These are phyloP conservation scores for Isabelozyma rhagii DNA, from an alignment of 805 yeast species.

Conservation along the genomic window DNA sequence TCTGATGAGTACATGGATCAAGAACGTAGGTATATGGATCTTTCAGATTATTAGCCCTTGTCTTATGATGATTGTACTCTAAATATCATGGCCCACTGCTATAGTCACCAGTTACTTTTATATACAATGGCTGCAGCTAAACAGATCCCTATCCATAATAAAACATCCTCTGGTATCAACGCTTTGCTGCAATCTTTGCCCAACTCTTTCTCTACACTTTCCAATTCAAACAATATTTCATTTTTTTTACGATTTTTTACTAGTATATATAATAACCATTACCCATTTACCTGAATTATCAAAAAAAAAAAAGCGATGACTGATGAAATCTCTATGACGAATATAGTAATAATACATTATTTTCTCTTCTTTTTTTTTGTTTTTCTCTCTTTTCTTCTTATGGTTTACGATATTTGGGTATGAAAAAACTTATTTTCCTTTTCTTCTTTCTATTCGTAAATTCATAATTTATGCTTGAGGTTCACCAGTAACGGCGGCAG, in stretches of 20 bases:
- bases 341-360: background rate
- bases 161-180: too few relatives aligned
- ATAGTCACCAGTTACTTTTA: too few relatives aligned
- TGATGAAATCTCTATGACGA: background rate
- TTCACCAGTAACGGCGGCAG: constrained; percentile 14
- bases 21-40: too few relatives aligned
- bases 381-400: constrained; percentile 4
- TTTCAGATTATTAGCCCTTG: too few relatives aligned
- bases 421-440: constrained; percentile 23
- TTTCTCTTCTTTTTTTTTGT: constrained; percentile 1
- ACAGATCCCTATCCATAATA: too few relatives aligned
- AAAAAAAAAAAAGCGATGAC: background rate
- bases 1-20: too few relatives aligned
- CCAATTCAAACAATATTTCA: constrained; percentile 8
- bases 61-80: too few relatives aligned
- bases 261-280: constrained; percentile 17
- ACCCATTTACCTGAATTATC: constrained; percentile 17
- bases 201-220: background rate
- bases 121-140: too few relatives aligned
- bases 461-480: constrained; percentile 15
- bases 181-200: too few relatives aligned
- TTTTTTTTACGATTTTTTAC: constrained; percentile 13
- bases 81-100: too few relatives aligned
- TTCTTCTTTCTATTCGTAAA: constrained; percentile 7
- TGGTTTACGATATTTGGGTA: constrained; percentile 18